phyloP scores from a whole-genome alignment of 805 yeast genomes.

The Lipomyces chichibuensis region DNA sequence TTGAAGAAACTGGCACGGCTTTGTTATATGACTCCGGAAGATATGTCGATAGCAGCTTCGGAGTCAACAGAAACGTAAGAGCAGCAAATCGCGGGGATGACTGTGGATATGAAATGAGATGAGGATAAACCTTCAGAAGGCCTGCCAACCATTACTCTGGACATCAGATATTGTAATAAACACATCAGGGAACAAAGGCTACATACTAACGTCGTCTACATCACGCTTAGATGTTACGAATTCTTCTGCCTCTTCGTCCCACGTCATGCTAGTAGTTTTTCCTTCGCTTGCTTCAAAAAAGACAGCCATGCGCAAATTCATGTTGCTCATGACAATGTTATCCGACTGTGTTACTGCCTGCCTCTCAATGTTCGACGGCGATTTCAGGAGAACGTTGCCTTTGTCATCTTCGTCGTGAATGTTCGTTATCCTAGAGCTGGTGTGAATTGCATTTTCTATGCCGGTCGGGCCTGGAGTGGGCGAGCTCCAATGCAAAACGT shows the following conservation, averaged over 20 bases:
- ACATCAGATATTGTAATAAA: neutral
- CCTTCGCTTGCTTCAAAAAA: conserved; percentile 43
- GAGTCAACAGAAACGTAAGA: conserved; percentile 38
- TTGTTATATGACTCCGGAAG: conserved; percentile 38
- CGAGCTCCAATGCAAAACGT: conserved; percentile 57
- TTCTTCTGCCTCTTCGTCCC: conserved; percentile 47
- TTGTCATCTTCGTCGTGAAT: conserved; percentile 10
- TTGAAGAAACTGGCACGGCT: conserved; percentile 45
- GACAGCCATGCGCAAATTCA: conserved; percentile 30
- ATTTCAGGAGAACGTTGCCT: conserved; percentile 32
- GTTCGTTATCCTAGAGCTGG: conserved; percentile 1
- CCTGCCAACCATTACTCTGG: neutral
- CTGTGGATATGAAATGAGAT: conserved; percentile 51
- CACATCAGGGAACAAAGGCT: too few relatives aligned
- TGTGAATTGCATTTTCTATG: neutral
- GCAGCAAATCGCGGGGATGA: conserved; percentile 41
- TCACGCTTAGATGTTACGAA: conserved; percentile 35
- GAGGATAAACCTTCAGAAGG: conserved; percentile 45
- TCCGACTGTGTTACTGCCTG: neutral
- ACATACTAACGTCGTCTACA: neutral
- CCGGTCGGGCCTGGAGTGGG: conserved; percentile 12
- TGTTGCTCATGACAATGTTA: conserved; percentile 20
- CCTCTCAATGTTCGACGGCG: neutral
- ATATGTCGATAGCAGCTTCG: conserved; percentile 41
- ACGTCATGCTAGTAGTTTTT: conserved; percentile 44